Percentiles rank a stretch among this genome's conserved stretches.
phyloP scores from a whole-genome alignment of 768 basidiomycete genomes.

The Calocybe indica region DNA sequence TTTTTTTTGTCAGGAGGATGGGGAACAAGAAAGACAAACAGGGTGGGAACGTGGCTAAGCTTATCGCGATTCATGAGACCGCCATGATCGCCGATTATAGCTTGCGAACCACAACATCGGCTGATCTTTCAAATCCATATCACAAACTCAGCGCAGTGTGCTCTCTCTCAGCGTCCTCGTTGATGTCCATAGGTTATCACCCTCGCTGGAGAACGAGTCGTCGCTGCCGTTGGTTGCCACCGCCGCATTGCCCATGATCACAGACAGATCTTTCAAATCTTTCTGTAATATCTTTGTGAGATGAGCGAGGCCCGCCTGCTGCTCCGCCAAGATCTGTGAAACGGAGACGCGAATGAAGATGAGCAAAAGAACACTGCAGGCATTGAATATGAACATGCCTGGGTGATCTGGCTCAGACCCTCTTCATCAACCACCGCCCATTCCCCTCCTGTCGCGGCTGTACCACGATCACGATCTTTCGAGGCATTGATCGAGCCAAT shows the following conservation, averaged over 20 bases:
- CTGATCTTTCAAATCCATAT: background rate
- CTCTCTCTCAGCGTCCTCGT: constrained; percentile 30
- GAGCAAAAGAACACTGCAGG: background rate
- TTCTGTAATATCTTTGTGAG: constrained; percentile 69
- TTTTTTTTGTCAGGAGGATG: background rate
- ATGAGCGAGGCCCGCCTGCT: constrained; percentile 77
- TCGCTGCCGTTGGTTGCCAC: no score
- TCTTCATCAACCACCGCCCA: constrained; percentile 90
- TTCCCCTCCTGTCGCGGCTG: constrained; percentile 40
- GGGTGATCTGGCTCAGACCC: constrained; percentile 68
- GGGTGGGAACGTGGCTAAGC: constrained; percentile 2
- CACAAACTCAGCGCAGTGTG: constrained; percentile 21
- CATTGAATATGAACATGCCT: constrained; percentile 34
- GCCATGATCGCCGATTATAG: no score
- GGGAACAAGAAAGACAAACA: constrained; percentile 6
- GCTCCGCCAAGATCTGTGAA: constrained; percentile 61
- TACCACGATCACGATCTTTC: constrained; percentile 43
- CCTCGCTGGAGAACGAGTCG: constrained; percentile 7
- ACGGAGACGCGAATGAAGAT: background rate
- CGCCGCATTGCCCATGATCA: constrained; percentile 45
- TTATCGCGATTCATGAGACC: constrained; percentile 1
- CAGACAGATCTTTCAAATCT: constrained; percentile 56
- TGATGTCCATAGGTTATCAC: constrained; percentile 28
- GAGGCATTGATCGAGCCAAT: constrained; percentile 68
- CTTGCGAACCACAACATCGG: background rate